phyloP scores from a whole-genome alignment of 2,329 filamentous ascomycete species.

The Fusarium sp. region DNA sequence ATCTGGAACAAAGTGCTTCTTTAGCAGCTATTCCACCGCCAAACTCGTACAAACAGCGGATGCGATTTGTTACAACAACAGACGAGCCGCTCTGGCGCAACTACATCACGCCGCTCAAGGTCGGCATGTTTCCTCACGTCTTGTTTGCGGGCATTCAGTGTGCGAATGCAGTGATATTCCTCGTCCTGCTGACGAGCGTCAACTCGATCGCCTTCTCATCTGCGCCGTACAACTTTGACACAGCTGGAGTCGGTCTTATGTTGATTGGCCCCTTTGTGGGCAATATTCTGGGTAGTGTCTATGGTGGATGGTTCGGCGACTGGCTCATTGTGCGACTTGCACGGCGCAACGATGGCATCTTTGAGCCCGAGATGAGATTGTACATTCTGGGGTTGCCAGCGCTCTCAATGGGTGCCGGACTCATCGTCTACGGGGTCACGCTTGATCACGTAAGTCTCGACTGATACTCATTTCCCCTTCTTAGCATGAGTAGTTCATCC shows the following conservation, averaged over 20 bases:
- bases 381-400: neutral
- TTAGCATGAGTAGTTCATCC: neutral
- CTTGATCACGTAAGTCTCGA: neutral
- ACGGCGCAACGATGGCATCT: neutral
- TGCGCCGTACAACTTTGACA: constrained; percentile 48
- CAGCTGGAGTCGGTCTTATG: constrained; percentile 32
- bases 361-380: neutral
- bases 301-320: neutral
- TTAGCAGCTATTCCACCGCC: neutral
- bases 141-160: constrained; percentile 50
- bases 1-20: neutral
- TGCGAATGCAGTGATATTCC: neutral
- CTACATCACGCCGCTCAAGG: constrained; percentile 12
- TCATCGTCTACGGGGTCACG: neutral
- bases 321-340: constrained; percentile 1
- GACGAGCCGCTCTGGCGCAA: constrained; percentile 24
- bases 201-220: constrained; percentile 52
- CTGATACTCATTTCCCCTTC: too few relatives aligned
- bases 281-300: neutral
- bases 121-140: constrained; percentile 53
- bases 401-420: neutral
- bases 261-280: neutral
- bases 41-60: constrained; percentile 1
- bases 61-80: constrained; percentile 25
- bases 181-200: constrained; percentile 37